Base-by-base conservation (phyloP, 2,329 filamentous ascomycete species). In the Didymella exigua region DNA sequence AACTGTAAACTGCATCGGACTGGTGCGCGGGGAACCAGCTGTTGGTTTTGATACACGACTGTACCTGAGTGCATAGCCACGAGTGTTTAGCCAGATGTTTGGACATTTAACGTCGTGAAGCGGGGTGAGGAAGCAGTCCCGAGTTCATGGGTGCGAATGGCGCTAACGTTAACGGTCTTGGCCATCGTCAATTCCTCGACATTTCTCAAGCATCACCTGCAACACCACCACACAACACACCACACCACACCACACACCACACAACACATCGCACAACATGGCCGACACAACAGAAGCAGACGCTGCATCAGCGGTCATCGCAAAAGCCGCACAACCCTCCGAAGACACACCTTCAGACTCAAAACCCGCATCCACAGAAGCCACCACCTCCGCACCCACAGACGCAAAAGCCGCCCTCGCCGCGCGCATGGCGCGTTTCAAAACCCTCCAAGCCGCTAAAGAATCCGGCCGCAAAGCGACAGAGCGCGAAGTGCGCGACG, bases 391-490 rank as follows among this genome's bases (percentile, higher is more conserved):
- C 18, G 54, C 68, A 16, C 68, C 59, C 24, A 47, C 59, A 23
- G 66, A 72, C 44, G 47, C 69, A 27, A 72, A 73, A 66, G 59
- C 67, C 45, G 71, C 71, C 14, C 69, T 73, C 47, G 68, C 68
- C 18, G 68, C 72, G n/a, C 72, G 72, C 52, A 70, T 75, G 75
- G 90, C 90, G 44, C 87, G 90, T 61, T 97, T 97, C 81, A 93
- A 92, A 73, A 89, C 90, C 3, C 86, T 97, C 14, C 87, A 96
- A 76, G 89, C 89, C 23, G 89, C 91, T 67, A 78, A 79, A 68
- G 73, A 69, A 38, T 61, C 68, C n/a, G 75, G 71, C 26, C 78
- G 79, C 87, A 92, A 81, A 81, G 82, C 54, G 59, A 98, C 91
- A n/a, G 68, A 71, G 51, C 63, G 61, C 43, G 67, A 71, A 59